Conservation (phyloP, 2,329 filamentous ascomycete genomes). For the Penicillium sp. region DNA sequence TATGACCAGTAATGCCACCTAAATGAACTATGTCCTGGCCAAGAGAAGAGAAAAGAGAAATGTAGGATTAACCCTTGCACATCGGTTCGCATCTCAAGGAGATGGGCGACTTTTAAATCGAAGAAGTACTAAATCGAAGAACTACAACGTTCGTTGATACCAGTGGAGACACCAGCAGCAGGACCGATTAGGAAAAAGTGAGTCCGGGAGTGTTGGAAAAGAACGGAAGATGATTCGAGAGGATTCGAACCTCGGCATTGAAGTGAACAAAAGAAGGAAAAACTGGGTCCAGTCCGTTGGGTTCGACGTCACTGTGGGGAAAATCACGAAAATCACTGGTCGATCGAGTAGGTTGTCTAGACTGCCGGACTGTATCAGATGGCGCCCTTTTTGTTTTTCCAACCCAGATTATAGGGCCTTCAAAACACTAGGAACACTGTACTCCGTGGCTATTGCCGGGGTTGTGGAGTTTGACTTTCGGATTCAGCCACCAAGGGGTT, state of each 20-base stretch:
- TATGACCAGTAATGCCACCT: constrained; percentile 16
- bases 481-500: neutral
- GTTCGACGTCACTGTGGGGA: constrained; percentile 21
- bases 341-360: constrained; percentile 7
- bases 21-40: constrained; percentile 6
- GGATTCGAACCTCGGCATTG: constrained; percentile 11
- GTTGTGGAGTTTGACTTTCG: neutral
- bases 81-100: neutral
- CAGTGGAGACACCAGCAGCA: neutral
- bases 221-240: constrained; percentile 3
- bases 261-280: constrained; percentile 11
- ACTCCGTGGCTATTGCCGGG: constrained; percentile 10
- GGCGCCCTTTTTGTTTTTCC: no score
- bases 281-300: constrained; percentile 20
- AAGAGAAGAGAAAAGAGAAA: no score
- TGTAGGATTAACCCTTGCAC: neutral
- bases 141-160: neutral
- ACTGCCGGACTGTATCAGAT: neutral
- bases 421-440: constrained; percentile 14
- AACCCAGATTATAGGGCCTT: no score
- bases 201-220: constrained; percentile 2
- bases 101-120: neutral
- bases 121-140: neutral
- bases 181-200: neutral
- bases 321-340: neutral